phyloP scores from a whole-genome alignment of 257 asterid genomes.

The Fraxinus anomala region DNA sequence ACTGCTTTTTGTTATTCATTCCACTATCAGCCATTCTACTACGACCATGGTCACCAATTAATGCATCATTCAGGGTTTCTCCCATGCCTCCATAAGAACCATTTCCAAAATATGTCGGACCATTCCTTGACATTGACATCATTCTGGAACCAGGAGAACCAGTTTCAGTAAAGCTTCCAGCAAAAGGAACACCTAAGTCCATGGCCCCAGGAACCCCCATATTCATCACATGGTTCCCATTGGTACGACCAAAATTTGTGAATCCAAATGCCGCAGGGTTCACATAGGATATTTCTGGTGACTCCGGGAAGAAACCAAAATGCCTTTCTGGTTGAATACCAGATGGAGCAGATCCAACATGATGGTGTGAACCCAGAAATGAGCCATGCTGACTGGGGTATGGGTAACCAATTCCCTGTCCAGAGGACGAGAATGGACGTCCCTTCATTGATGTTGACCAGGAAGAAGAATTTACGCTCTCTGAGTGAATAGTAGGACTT shows the following conservation, averaged over 20 bases:
- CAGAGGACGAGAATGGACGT: constrained; percentile 46
- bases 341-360: constrained; percentile 94
- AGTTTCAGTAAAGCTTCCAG: constrained; percentile 58
- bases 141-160: constrained; percentile 71
- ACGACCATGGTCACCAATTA: constrained; percentile 62
- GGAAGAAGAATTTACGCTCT: constrained; percentile 48
- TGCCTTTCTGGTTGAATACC: constrained; percentile 73
- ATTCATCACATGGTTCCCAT: constrained; percentile 49
- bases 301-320: constrained; percentile 78
- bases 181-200: constrained; percentile 63
- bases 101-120: constrained; percentile 62
- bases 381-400: constrained; percentile 53
- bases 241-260: constrained; percentile 47
- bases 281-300: constrained; percentile 73
- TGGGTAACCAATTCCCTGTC: constrained; percentile 52
- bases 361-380: constrained; percentile 59
- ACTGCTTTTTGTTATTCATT: constrained; percentile 75
- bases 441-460: constrained; percentile 61
- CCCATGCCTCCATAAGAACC: constrained; percentile 75
- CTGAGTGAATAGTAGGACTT: constrained; percentile 68
- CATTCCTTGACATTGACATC: constrained; percentile 66
- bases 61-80: constrained; percentile 47
- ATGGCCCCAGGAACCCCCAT: constrained; percentile 49
- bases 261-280: constrained; percentile 53
- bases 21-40: constrained; percentile 68